A percentile compares a stretch with the other conserved stretches of the same genome.
phyloP scores from a whole-genome alignment of 1,284 basidiomycete genomes.

The Inonotus obliquus region DNA sequence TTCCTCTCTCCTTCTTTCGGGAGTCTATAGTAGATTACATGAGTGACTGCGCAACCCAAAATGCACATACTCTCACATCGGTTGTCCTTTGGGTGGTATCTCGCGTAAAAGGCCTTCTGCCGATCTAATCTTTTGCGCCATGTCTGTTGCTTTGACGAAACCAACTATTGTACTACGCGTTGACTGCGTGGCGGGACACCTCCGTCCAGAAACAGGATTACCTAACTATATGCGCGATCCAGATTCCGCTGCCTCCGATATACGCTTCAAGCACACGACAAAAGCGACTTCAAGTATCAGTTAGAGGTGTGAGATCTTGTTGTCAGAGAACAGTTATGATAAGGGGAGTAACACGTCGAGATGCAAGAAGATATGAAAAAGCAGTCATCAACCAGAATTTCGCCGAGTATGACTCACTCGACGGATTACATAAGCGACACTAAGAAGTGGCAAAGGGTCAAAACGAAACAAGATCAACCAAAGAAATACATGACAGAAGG shows the following conservation, averaged over 20 bases:
- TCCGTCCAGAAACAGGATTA: not conserved
- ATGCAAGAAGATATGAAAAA: not conserved
- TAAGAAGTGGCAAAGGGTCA: not conserved
- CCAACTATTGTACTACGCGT: not conserved
- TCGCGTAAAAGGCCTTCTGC: constrained; percentile 57
- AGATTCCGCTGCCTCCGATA: not conserved
- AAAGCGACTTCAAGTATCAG: not conserved
- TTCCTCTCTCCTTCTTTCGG: constrained; percentile 85
- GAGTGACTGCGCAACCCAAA: not conserved
- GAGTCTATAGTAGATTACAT: constrained; percentile 43
- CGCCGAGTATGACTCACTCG: not conserved
- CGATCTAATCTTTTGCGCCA: constrained; percentile 64
- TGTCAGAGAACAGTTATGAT: not conserved
- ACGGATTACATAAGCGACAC: not conserved
- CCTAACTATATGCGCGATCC: not conserved
- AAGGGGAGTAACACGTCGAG: not conserved
- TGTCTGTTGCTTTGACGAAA: constrained; percentile 24
- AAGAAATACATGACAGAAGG: not conserved
- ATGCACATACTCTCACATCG: constrained; percentile 24
- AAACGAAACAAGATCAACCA: not conserved
- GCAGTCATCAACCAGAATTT: not conserved
- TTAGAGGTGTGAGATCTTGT: not conserved
- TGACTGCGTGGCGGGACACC: not conserved
- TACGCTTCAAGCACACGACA: not conserved
- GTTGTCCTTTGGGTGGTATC: constrained; percentile 32